A percentile compares a stretch with the other conserved stretches of the same genome.
Evolutionary conservation across 208 protist genomes (phyloP).

Genomic region (Leishmania guyanensis): DNA sequence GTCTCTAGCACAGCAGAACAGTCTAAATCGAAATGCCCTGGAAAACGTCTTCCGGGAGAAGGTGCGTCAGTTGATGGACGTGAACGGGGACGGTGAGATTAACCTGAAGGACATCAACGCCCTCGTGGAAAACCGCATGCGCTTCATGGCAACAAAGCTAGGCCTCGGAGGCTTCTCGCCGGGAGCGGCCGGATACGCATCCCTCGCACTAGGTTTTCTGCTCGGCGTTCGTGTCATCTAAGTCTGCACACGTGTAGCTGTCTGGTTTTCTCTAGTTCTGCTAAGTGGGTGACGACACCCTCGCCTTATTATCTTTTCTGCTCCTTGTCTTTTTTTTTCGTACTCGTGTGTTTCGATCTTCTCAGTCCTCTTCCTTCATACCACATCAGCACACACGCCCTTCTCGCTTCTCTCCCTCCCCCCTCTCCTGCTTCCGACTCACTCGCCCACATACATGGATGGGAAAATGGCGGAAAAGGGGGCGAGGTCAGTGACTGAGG

Average conservation of each 20-base stretch:
- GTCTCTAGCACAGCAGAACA: conserved; percentile 69
- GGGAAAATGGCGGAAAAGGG: background rate
- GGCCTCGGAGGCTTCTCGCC: conserved; percentile 62
- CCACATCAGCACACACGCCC: background rate
- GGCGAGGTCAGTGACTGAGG: background rate
- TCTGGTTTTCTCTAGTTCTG: background rate
- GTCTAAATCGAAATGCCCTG: conserved; percentile 51
- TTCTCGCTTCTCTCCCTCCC: background rate
- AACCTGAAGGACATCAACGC: conserved; percentile 52
- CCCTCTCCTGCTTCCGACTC: background rate
- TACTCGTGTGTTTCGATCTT: conserved; percentile 1
- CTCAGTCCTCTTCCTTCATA: background rate
- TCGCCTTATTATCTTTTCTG: background rate
- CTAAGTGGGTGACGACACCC: background rate
- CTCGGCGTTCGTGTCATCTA: conserved; percentile 55
- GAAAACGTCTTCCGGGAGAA: conserved; percentile 52
- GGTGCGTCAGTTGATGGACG: conserved; percentile 51
- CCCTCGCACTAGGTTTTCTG: conserved; percentile 49
- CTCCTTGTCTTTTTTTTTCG: background rate
- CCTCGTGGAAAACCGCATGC: conserved; percentile 60
- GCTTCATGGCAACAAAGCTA: conserved; percentile 61
- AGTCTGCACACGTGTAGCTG: background rate
- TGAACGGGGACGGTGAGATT: conserved; percentile 60
- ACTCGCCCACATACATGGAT: background rate
- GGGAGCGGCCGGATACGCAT: conserved; percentile 51